These are phyloP conservation scores for Pythium folliculosum DNA, from an alignment of 352 stramenopile genomes.

Conservation along the genomic window DNA sequence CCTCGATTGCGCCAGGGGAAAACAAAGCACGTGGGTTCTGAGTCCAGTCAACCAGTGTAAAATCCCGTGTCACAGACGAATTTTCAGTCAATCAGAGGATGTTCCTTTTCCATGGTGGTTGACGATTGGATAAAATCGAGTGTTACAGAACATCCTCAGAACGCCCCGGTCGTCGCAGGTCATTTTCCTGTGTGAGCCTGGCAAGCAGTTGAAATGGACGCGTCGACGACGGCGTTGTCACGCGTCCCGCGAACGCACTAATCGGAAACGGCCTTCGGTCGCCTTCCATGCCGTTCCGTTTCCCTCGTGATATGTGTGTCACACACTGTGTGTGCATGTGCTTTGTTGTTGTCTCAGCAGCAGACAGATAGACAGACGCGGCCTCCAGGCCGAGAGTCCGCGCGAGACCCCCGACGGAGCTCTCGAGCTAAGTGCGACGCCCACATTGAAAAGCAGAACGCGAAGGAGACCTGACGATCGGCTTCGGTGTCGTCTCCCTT, in stretches of 20 bases:
- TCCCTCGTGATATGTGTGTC: neutral
- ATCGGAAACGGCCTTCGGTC: neutral
- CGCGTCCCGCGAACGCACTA: neutral
- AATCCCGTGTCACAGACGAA: constrained; percentile 8
- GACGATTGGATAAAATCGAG: neutral
- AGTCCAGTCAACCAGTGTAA: constrained; percentile 14
- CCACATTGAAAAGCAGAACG: constrained; percentile 1
- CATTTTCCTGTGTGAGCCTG: neutral
- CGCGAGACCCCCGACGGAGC: constrained; percentile 6
- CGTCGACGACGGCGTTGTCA: constrained; percentile 12
- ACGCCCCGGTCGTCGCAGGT: neutral
- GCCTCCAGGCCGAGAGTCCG: constrained; percentile 19
- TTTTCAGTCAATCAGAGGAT: constrained; percentile 4
- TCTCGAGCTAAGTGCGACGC: constrained; percentile 6
- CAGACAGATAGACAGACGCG: neutral
- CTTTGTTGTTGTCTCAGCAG: neutral
- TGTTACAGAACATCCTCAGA: neutral
- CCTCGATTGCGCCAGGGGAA: neutral
- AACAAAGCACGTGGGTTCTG: constrained; percentile 5
- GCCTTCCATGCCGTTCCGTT: neutral
- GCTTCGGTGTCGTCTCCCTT: neutral
- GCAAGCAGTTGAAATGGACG: constrained; percentile 1
- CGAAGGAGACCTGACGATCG: neutral
- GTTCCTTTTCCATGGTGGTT: neutral
- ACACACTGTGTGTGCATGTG: constrained; percentile 4